Evolutionary conservation across 140 eudicot species (phyloP).

Genomic region (Oenanthe javanica): DNA sequence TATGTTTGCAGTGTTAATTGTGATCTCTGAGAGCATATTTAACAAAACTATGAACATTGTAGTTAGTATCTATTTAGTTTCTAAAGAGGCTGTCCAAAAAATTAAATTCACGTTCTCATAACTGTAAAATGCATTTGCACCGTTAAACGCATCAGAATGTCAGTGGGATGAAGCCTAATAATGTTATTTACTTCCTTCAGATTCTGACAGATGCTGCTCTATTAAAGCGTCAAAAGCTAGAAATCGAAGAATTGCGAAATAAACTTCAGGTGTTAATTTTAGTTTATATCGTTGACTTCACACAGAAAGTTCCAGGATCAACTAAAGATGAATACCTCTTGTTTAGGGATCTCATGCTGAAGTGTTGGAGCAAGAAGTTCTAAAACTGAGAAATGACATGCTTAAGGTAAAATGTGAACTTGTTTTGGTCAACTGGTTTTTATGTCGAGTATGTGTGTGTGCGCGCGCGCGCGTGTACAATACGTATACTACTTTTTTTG

Average conservation of each 20-base stretch:
- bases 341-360: constrained; percentile 88
- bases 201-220: constrained; percentile 96
- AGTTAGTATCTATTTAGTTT: background rate
- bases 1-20: background rate
- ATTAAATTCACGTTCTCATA: background rate
- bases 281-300: constrained; percentile 1
- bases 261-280: constrained; percentile 70
- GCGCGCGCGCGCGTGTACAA: no score
- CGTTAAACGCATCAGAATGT: background rate
- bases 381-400: constrained; percentile 88
- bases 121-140: background rate
- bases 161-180: background rate
- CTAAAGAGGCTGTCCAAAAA: background rate
- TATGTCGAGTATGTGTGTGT: background rate
- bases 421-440: background rate
- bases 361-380: constrained; percentile 82
- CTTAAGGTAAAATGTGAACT: constrained; percentile 56
- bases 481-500: background rate
- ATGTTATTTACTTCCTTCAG: constrained; percentile 23
- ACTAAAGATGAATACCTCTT: constrained; percentile 18
- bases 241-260: constrained; percentile 77
- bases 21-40: background rate
- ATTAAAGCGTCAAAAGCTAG: constrained; percentile 82
- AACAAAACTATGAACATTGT: background rate
- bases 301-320: constrained; percentile 1